phyloP scores from a whole-genome alignment of 176 grass and related monocot species.

The Cocos nucifera region DNA sequence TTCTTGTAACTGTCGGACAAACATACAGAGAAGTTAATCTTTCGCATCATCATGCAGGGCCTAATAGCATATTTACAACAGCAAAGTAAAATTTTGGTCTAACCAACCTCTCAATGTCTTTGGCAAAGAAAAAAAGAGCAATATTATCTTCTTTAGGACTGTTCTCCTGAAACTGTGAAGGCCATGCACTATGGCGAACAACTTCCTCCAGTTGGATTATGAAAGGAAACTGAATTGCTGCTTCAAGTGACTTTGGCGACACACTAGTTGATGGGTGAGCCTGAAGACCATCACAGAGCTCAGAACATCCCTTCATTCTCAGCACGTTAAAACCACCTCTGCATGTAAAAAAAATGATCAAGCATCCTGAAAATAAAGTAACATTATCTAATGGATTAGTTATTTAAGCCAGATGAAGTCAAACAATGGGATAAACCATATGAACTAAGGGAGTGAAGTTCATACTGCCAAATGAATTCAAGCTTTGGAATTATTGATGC shows the following conservation, averaged over 20 bases:
- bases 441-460: no score
- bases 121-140: constrained; percentile 96
- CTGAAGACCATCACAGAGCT: constrained; percentile 85
- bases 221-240: constrained; percentile 58
- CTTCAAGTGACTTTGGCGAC: constrained; percentile 51
- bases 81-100: background rate
- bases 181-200: constrained; percentile 66
- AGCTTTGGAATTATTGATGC: no score
- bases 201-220: constrained; percentile 82
- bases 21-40: background rate
- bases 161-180: constrained; percentile 54
- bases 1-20: constrained; percentile 58
- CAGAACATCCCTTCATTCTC: constrained; percentile 41
- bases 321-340: constrained; percentile 85
- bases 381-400: no score
- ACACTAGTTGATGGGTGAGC: constrained; percentile 76
- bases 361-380: no score
- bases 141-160: constrained; percentile 62
- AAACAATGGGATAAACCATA: no score
- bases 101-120: constrained; percentile 64
- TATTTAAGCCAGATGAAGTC: no score
- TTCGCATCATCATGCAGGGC: no score
- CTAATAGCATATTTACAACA: no score
- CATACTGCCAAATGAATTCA: no score
- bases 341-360: constrained; percentile 9